These are phyloP conservation scores for Tubosaeta brunneosetosa DNA, from an alignment of 768 basidiomycete genomes.

Conservation along the genomic window DNA sequence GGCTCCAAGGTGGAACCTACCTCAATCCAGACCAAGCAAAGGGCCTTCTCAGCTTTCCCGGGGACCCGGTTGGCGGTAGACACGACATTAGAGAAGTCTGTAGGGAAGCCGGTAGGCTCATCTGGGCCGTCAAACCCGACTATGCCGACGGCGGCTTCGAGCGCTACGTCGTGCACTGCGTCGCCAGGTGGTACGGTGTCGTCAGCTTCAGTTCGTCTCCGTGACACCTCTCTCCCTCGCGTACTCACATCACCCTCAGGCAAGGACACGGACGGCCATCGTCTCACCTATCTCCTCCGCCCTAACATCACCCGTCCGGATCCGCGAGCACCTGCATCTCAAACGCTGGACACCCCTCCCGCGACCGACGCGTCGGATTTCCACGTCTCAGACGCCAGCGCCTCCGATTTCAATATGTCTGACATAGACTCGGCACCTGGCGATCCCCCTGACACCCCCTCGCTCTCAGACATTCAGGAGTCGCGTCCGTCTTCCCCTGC, in stretches of 20 bases:
- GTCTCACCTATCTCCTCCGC: slow-evolving; percentile 75
- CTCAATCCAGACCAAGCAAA: slow-evolving; percentile 44
- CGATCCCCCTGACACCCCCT: slow-evolving; percentile 8
- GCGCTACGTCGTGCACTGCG: slow-evolving; percentile 78
- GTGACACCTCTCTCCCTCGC: background rate
- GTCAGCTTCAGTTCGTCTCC: slow-evolving; percentile 70
- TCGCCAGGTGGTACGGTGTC: slow-evolving; percentile 72
- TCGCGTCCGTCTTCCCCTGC: slow-evolving; percentile 28
- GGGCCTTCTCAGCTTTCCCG: slow-evolving; percentile 31
- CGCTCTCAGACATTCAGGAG: slow-evolving; percentile 25
- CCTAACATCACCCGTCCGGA: slow-evolving; percentile 68
- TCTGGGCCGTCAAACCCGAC: slow-evolving; percentile 54
- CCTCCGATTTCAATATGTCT: slow-evolving; percentile 34
- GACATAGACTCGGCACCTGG: slow-evolving; percentile 23
- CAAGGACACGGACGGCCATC: slow-evolving; percentile 45
- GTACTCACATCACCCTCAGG: slow-evolving; percentile 27
- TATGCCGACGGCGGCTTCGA: slow-evolving; percentile 61
- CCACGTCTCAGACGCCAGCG: slow-evolving; percentile 41
- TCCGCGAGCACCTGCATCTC: slow-evolving; percentile 28
- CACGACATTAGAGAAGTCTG: slow-evolving; percentile 60
- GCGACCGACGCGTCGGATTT: slow-evolving; percentile 62
- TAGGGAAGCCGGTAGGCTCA: slow-evolving; percentile 58
- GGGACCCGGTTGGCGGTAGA: slow-evolving; percentile 47
- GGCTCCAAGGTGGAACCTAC: slow-evolving; percentile 61
- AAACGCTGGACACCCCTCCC: slow-evolving; percentile 65